A percentile compares a stretch with the other conserved stretches of the same genome.
Evolutionary conservation across 129 eudicot species (phyloP).

Genomic region (Oenanthe sinensis): DNA sequence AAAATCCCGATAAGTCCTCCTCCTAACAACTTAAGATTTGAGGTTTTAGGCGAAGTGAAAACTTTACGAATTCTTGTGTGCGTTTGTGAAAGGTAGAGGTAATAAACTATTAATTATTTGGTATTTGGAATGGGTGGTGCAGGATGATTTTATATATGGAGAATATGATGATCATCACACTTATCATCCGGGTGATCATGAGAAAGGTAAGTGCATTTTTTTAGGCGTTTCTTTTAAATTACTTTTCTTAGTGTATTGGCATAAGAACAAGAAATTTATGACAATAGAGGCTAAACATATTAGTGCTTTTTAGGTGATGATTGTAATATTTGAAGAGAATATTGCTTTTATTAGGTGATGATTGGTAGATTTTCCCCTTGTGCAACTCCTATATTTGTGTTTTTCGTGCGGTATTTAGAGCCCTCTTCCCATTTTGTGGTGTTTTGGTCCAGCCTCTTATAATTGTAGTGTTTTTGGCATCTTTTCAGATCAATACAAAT

Average conservation of each 20-base stretch:
- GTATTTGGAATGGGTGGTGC: conserved; percentile 18
- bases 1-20: too few relatives aligned
- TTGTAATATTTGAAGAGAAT: background rate
- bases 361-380: too few relatives aligned
- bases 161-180: conserved; percentile 81
- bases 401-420: background rate
- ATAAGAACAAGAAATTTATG: background rate
- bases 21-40: too few relatives aligned
- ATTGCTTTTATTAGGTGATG: too few relatives aligned
- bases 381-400: background rate
- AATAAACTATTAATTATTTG: background rate
- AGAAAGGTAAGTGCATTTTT: conserved; percentile 33
- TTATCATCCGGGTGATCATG: conserved; percentile 45
- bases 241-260: background rate
- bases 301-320: background rate
- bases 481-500: background rate
- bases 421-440: too few relatives aligned
- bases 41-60: too few relatives aligned
- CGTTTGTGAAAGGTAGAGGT: too few relatives aligned
- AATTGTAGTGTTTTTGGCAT: background rate
- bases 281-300: background rate
- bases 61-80: too few relatives aligned
- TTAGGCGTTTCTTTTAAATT: background rate
- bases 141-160: conserved; percentile 82
- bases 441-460: background rate